Evolutionary conservation across 441 rosid genomes (phyloP).

Genomic region (Erodium texanum): DNA sequence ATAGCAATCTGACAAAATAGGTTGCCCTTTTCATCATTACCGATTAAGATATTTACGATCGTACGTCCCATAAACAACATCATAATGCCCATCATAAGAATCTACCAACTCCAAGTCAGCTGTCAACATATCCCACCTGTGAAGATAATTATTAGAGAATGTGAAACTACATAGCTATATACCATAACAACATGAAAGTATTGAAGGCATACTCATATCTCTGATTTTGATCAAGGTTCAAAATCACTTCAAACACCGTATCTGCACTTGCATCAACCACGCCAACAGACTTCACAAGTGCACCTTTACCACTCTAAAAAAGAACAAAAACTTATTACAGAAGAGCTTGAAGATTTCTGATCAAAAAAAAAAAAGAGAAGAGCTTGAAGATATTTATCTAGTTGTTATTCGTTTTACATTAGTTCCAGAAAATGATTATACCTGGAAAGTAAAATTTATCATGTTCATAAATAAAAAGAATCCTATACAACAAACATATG

Average conservation of each 20-base stretch:
- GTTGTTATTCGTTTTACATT: slow-evolving; percentile 5
- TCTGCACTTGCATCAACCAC: slow-evolving; percentile 86
- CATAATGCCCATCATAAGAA: slow-evolving; percentile 84
- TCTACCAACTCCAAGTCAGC: slow-evolving; percentile 80
- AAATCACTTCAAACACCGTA: slow-evolving; percentile 76
- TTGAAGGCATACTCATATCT: slow-evolving; percentile 79
- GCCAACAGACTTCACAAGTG: slow-evolving; percentile 83
- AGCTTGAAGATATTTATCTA: slow-evolving; percentile 11
- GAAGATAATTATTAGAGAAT: slow-evolving; percentile 27
- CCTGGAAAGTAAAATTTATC: slow-evolving; percentile 2
- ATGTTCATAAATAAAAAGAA: neutral
- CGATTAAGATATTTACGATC: slow-evolving; percentile 80
- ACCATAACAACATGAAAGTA: slow-evolving; percentile 13
- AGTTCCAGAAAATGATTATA: slow-evolving; percentile 2
- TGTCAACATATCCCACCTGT: slow-evolving; percentile 97
- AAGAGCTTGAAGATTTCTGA: slow-evolving; percentile 9
- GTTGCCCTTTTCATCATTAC: slow-evolving; percentile 30
- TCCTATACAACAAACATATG: neutral
- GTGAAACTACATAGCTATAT: slow-evolving; percentile 18
- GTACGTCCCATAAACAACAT: slow-evolving; percentile 71
- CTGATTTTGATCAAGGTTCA: slow-evolving; percentile 58
- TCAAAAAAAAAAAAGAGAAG: too few relatives aligned
- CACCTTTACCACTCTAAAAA: slow-evolving; percentile 66
- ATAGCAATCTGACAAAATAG: neutral
- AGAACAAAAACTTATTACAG: slow-evolving; percentile 18